Base-by-base conservation (phyloP, 2,329 filamentous ascomycete species). In the Fusarium verticillioides region DNA sequence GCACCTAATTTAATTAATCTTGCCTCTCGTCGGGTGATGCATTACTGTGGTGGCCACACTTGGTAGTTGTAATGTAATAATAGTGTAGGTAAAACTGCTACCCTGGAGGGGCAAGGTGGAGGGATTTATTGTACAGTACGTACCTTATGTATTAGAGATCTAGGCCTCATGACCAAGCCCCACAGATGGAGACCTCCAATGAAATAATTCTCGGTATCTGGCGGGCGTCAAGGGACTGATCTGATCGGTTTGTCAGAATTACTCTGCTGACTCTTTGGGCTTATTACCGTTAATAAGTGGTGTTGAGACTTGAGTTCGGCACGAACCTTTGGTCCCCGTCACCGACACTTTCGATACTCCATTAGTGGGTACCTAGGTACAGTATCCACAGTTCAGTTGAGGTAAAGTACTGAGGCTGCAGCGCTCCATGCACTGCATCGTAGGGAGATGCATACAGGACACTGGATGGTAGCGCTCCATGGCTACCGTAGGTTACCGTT, bases 51-150 rank as follows among this genome's bases (percentile, higher is more conserved):
- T 40, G 34, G 49, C 50, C 50, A 44, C 43, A 44, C 43, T 34
- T 28, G 50, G 36, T 18, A 19, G 28, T 18, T 21, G 12, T 28
- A 13, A 37, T 37, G 21, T 18, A 37, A 4, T 13, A 5, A 5
- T 13, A 13, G 32, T 13, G 32, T 21, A 21, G 43, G 18, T 36
- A 46, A 36, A 49, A 37, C 32, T 42, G 42, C 50, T 70, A 56
- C 69, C 69, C 65, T 72, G 26, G 47, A 57, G 68, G 50, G 57
- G 37, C 49, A 59, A 50, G 44, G 56, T 43, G 50, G 63, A 68
- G 65, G 65, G 65, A 63, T 68, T 63, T 68, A 52, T 52, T 62
- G 37, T 39, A 39, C 18, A 12, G 19, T 39, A 21, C 6, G 37
- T 39, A 30, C 28, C 28, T 30, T 30, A 32, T 32, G 32, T 12